Conservation (phyloP, 129 eudicot genomes). For the Ambrosia artemisiifolia region DNA sequence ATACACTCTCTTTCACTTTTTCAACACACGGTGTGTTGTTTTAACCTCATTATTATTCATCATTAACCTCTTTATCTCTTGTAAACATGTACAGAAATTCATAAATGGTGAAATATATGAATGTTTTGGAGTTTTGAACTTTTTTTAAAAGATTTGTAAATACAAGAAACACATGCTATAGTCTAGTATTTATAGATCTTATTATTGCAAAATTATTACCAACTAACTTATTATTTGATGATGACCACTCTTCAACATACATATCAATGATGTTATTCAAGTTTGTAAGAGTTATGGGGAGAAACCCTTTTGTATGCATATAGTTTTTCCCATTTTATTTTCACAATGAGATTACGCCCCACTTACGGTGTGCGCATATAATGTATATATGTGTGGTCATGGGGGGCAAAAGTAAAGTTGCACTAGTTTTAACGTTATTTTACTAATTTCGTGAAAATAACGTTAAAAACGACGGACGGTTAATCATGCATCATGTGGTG, state of each 20-base stretch:
- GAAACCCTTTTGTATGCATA: not conserved
- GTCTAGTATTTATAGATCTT: not conserved
- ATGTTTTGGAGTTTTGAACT: slow-evolving; percentile 33
- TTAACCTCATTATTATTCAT: slow-evolving; percentile 3
- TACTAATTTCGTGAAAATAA: no score
- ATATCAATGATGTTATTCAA: not conserved
- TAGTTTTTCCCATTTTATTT: not conserved
- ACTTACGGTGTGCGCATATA: no score
- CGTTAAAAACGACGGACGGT: no score
- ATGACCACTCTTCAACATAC: not conserved
- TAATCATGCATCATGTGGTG: no score
- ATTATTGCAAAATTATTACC: slow-evolving; percentile 31
- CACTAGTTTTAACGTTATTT: no score
- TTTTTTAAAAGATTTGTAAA: not conserved
- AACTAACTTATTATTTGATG: not conserved
- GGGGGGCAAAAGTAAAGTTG: no score
- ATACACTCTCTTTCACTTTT: slow-evolving; percentile 17
- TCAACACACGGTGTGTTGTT: slow-evolving; percentile 27
- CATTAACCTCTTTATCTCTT: not conserved
- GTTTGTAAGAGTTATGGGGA: not conserved
- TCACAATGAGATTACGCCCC: no score
- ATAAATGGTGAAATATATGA: slow-evolving; percentile 23
- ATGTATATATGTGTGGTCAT: no score
- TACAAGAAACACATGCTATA: not conserved
- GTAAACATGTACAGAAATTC: not conserved